phyloP scores from a whole-genome alignment of 345 rosid species.

The Heritiera littoralis region DNA sequence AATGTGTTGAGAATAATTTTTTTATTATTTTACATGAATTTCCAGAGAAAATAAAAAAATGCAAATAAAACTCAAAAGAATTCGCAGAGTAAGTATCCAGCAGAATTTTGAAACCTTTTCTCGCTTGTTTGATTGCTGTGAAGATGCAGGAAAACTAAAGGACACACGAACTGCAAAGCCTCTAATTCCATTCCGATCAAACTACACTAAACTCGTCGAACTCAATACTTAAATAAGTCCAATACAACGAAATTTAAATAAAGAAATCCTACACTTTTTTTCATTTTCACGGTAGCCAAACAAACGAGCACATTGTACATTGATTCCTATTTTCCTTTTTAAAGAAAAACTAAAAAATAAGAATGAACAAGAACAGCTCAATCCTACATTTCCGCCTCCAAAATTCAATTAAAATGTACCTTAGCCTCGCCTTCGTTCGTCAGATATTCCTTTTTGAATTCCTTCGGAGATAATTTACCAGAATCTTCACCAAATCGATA shows the following conservation, averaged over 20 bases:
- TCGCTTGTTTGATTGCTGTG: not conserved
- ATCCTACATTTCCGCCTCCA: not conserved
- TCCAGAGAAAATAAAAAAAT: not conserved
- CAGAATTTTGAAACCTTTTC: not conserved
- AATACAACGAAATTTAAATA: not conserved
- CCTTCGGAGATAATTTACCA: conserved; percentile 44
- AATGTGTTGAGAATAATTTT: not conserved
- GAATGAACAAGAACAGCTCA: not conserved
- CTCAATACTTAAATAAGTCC: conserved; percentile 12
- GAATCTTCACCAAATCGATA: conserved; percentile 42
- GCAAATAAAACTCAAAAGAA: not conserved
- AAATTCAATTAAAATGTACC: conserved; percentile 36
- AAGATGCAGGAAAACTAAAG: conserved; percentile 1
- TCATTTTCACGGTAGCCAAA: conserved; percentile 26
- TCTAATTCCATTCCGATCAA: not conserved
- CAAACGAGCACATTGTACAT: not conserved
- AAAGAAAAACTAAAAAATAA: not conserved
- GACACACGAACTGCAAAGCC: not conserved
- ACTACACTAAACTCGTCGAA: not conserved
- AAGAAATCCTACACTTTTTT: not conserved
- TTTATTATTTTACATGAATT: not conserved
- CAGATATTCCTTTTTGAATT: conserved; percentile 19
- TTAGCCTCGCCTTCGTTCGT: conserved; percentile 44
- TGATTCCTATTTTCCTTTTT: not conserved
- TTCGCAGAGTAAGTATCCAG: not conserved